phyloP scores from a whole-genome alignment of 2,329 filamentous ascomycete species.

The Cladosporium halotolerans region DNA sequence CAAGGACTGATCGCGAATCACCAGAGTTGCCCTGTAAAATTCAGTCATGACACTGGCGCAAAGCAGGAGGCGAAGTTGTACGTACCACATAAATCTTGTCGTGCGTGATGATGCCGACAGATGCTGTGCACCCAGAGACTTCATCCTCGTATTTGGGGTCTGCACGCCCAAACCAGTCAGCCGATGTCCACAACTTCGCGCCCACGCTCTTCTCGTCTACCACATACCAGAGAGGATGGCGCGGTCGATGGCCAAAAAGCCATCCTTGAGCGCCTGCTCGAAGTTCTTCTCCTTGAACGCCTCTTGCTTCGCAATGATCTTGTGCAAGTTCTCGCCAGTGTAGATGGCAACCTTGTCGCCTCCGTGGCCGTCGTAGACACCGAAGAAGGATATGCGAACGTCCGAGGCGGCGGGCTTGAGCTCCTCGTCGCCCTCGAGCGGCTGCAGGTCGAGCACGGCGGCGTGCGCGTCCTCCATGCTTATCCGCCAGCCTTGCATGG shows the following conservation, averaged over 20 bases:
- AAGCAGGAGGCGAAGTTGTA: conserved; percentile 37
- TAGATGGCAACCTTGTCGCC: conserved; percentile 95
- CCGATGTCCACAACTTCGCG: background rate
- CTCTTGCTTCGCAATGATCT: conserved; percentile 91
- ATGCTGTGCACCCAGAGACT: conserved; percentile 94
- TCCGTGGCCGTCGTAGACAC: conserved; percentile 95
- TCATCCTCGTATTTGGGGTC: conserved; percentile 97
- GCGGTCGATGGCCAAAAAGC: conserved; percentile 90
- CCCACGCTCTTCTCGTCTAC: background rate
- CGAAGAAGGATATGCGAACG: conserved; percentile 85
- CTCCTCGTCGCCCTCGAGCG: conserved; percentile 48
- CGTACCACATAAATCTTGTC: conserved; percentile 89
- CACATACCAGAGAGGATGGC: conserved; percentile 86
- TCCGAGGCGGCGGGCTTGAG: conserved; percentile 55
- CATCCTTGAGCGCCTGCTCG: conserved; percentile 93
- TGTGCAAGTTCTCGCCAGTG: conserved; percentile 84
- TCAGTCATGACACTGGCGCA: background rate
- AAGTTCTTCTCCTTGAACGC: conserved; percentile 87
- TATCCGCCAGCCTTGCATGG: conserved; percentile 99
- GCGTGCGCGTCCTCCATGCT: conserved; percentile 99
- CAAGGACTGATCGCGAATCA: conserved; percentile 89
- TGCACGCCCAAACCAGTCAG: conserved; percentile 36
- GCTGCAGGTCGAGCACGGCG: conserved; percentile 77
- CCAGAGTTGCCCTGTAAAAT: conserved; percentile 78
- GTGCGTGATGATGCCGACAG: conserved; percentile 79